phyloP scores from a whole-genome alignment of 352 stramenopile genomes.

The Paralagenidium karlingii region DNA sequence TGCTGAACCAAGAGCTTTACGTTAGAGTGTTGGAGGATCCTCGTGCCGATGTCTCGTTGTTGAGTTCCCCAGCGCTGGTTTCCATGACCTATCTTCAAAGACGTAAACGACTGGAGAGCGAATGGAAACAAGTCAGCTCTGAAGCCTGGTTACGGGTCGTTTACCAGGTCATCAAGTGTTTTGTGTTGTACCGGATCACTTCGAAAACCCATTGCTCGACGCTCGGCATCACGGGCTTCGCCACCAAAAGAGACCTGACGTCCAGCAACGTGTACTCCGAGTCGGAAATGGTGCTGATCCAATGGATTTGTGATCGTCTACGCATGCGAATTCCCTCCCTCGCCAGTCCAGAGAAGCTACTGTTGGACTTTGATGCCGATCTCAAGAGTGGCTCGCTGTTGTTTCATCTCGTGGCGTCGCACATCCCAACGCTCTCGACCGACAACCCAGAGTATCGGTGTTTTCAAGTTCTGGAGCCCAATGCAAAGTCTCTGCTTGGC shows the following conservation, averaged over 20 bases:
- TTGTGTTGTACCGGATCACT: conserved; percentile 79
- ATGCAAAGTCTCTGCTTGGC: conserved; percentile 1
- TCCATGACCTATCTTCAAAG: conserved; percentile 40
- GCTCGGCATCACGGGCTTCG: conserved; percentile 1
- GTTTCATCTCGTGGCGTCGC: conserved; percentile 74
- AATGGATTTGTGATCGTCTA: conserved; percentile 82
- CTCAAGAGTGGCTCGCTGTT: conserved; percentile 67
- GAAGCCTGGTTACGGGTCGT: conserved; percentile 80
- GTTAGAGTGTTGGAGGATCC: conserved; percentile 62
- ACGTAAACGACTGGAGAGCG: conserved; percentile 30
- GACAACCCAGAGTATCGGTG: conserved; percentile 51
- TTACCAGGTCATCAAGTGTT: conserved; percentile 88
- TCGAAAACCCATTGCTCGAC: conserved; percentile 1
- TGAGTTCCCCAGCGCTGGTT: conserved; percentile 19
- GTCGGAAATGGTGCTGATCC: conserved; percentile 81
- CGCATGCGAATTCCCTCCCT: conserved; percentile 1
- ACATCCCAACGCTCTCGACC: conserved; percentile 73
- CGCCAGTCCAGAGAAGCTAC: conserved; percentile 8
- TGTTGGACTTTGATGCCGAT: conserved; percentile 49
- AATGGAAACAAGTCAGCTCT: conserved; percentile 33
- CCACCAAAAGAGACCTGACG: conserved; percentile 22
- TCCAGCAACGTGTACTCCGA: conserved; percentile 89
- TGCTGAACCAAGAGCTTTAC: conserved; percentile 73
- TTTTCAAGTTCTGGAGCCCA: conserved; percentile 23
- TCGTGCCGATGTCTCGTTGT: conserved; percentile 25